Evolutionary conservation across 257 asterid genomes (phyloP).

Genomic region (Leptodermis oblonga): DNA sequence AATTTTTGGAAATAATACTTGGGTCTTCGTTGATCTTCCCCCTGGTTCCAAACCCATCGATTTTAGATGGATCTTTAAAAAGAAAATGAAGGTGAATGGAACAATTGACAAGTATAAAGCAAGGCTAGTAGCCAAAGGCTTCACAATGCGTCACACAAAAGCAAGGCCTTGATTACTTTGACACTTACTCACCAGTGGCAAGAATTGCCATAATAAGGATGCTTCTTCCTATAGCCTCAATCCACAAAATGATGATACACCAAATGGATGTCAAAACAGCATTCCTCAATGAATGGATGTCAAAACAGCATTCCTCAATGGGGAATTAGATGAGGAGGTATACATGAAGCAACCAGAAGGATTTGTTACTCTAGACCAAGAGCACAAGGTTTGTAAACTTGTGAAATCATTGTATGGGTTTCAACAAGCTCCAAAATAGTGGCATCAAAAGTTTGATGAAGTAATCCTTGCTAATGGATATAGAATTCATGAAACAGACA

Average conservation of each 20-base stretch:
- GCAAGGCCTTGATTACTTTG: too few relatives aligned
- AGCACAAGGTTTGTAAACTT: neutral
- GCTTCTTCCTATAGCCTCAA: too few relatives aligned
- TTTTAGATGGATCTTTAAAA: too few relatives aligned
- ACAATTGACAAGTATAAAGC: too few relatives aligned
- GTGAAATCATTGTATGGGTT: neutral
- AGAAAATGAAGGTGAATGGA: too few relatives aligned
- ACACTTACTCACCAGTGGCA: too few relatives aligned
- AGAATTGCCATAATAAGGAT: neutral
- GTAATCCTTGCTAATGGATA: neutral
- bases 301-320: neutral
- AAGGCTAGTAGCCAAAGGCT: too few relatives aligned
- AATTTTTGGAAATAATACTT: neutral
- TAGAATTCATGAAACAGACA: neutral
- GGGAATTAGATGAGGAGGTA: neutral
- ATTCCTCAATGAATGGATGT: neutral
- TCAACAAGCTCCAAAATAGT: neutral
- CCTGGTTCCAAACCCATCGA: too few relatives aligned
- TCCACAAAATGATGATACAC: neutral
- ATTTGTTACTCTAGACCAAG: too few relatives aligned
- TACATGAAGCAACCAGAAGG: neutral
- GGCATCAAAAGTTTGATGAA: neutral
- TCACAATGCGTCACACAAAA: too few relatives aligned
- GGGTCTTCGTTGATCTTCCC: neutral
- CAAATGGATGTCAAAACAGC: neutral